Evolutionary conservation across 2,329 filamentous ascomycete genomes (phyloP).

Genomic region (Botrytis medusae): DNA sequence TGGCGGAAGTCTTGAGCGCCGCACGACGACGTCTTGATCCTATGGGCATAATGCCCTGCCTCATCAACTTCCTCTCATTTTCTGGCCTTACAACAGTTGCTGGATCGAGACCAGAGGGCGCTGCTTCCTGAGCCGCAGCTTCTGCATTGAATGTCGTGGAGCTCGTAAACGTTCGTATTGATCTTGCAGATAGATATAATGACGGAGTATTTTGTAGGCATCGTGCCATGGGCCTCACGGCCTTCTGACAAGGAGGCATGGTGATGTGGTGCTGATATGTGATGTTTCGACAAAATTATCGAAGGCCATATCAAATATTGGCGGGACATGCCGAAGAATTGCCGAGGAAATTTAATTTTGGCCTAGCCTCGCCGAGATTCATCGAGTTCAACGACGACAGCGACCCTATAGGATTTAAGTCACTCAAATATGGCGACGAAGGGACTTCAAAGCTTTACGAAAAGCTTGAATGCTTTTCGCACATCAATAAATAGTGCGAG

Average conservation of each 20-base stretch:
- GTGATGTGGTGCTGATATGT: conserved; percentile 28
- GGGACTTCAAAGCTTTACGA: conserved; percentile 36
- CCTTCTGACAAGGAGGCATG: conserved; percentile 62
- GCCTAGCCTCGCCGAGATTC: conserved; percentile 27
- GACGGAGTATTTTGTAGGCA: conserved; percentile 48
- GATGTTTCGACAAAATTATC: conserved; percentile 34
- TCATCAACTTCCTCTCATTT: conserved; percentile 67
- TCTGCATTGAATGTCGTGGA: conserved; percentile 42
- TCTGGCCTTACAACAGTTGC: conserved; percentile 62
- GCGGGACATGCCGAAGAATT: conserved; percentile 32
- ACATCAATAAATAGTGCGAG: conserved; percentile 33
- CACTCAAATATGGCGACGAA: conserved; percentile 39
- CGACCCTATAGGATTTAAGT: conserved; percentile 22
- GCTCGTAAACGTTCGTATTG: conserved; percentile 37
- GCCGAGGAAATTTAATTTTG: conserved; percentile 33
- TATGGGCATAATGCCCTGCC: conserved; percentile 67
- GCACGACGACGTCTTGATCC: conserved; percentile 83
- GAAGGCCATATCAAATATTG: conserved; percentile 23
- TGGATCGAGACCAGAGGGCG: conserved; percentile 57
- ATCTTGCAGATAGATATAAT: conserved; percentile 31
- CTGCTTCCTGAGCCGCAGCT: conserved; percentile 41
- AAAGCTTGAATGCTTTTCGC: conserved; percentile 35
- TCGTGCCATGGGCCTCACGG: conserved; percentile 55
- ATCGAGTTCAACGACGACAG: conserved; percentile 23
- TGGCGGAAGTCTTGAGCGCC: conserved; percentile 63